These are phyloP conservation scores for Metschnikowia matae DNA, from an alignment of 805 yeast species.

Conservation along the genomic window DNA sequence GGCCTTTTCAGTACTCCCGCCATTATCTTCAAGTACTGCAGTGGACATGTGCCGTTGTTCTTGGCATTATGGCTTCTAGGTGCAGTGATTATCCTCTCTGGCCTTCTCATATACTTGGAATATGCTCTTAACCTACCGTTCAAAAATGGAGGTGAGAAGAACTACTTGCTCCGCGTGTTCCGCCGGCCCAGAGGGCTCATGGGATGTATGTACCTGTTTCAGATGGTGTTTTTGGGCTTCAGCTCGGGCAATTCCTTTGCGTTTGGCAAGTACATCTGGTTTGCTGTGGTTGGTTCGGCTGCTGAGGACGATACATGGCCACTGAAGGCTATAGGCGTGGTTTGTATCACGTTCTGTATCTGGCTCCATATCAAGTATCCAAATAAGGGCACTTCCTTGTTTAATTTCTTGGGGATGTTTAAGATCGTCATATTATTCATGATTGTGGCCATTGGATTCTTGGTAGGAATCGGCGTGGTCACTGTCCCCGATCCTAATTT, in stretches of 20 bases:
- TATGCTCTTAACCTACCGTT: constrained; percentile 39
- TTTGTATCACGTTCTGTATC: constrained; percentile 43
- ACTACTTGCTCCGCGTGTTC: constrained; percentile 35
- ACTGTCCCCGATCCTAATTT: background rate
- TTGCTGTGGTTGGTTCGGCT: constrained; percentile 27
- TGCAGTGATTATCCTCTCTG: constrained; percentile 35
- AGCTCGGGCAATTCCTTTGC: constrained; percentile 63
- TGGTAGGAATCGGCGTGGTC: constrained; percentile 34
- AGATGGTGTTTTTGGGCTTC: constrained; percentile 54
- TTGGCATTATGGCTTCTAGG: constrained; percentile 33
- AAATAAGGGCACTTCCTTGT: constrained; percentile 46
- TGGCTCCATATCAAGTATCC: constrained; percentile 49
- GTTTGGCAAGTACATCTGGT: constrained; percentile 56
- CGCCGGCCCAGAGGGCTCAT: constrained; percentile 29
- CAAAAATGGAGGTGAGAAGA: constrained; percentile 41
- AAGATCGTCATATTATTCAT: constrained; percentile 49
- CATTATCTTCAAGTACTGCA: constrained; percentile 50
- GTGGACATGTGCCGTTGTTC: constrained; percentile 36
- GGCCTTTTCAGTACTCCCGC: constrained; percentile 71
- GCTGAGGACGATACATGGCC: constrained; percentile 24
- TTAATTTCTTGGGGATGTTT: constrained; percentile 51
- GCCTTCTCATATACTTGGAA: constrained; percentile 39
- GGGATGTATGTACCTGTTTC: constrained; percentile 44
- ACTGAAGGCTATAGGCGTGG: constrained; percentile 48
- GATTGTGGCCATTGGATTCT: constrained; percentile 46